phyloP scores from a whole-genome alignment of 768 basidiomycete species.

The Tylopilus sp. region DNA sequence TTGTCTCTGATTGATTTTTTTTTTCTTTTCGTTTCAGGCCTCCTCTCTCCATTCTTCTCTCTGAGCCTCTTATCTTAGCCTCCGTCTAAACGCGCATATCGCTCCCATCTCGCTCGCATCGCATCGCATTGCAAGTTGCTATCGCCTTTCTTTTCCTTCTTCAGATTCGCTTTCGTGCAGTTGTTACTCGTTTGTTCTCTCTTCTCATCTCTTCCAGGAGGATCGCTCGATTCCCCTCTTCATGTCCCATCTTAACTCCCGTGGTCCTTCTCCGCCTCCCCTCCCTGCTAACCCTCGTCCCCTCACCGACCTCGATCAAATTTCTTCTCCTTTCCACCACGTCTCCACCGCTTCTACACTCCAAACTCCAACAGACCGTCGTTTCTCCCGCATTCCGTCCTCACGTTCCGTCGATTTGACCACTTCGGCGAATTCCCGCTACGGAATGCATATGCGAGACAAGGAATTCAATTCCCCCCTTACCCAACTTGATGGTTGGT shows the following conservation, averaged over 20 bases:
- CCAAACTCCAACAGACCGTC: slow-evolving; percentile 23
- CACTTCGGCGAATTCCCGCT: slow-evolving; percentile 32
- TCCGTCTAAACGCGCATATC: slow-evolving; percentile 29
- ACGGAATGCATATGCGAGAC: slow-evolving; percentile 35
- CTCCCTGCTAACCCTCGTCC: slow-evolving; percentile 30
- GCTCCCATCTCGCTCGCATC: slow-evolving; percentile 27
- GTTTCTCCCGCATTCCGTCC: slow-evolving; percentile 12
- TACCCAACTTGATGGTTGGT: slow-evolving; percentile 29
- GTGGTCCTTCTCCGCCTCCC: slow-evolving; percentile 38
- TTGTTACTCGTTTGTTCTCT: slow-evolving; percentile 27
- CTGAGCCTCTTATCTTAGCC: slow-evolving; percentile 28
- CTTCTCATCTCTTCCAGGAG: slow-evolving; percentile 23
- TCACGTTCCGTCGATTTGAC: slow-evolving; percentile 17
- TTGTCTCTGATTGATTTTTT: slow-evolving; percentile 24
- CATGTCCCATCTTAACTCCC: slow-evolving; percentile 45
- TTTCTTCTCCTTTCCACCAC: slow-evolving; percentile 11
- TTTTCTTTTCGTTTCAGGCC: slow-evolving; percentile 28
- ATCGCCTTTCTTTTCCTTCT: slow-evolving; percentile 21
- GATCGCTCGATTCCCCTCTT: slow-evolving; percentile 7
- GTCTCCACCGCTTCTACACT: slow-evolving; percentile 10
- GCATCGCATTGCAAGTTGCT: slow-evolving; percentile 32
- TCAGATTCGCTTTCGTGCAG: slow-evolving; percentile 29
- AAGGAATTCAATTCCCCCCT: slow-evolving; percentile 33
- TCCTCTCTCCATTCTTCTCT: slow-evolving; percentile 8
- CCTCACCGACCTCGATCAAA: slow-evolving; percentile 31